Percentiles rank a stretch among this genome's conserved stretches.
These are phyloP conservation scores for Ustilago cynodontis DNA, from an alignment of 1,284 basidiomycete species.

Conservation along the genomic window DNA sequence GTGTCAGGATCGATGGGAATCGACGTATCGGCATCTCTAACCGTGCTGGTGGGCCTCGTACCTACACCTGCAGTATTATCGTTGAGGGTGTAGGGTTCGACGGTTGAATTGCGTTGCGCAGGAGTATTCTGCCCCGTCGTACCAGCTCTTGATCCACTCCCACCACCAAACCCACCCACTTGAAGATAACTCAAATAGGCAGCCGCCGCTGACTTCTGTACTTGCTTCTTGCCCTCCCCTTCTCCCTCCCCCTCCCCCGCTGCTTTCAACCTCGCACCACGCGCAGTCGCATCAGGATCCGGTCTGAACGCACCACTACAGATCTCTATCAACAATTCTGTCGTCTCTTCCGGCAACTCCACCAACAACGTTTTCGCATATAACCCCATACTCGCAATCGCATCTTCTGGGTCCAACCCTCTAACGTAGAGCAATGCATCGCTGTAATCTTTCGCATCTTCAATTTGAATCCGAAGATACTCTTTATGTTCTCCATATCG, in stretches of 20 bases:
- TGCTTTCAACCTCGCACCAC: constrained; percentile 1
- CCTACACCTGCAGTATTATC: constrained; percentile 3
- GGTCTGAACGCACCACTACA: constrained; percentile 77
- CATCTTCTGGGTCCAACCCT: constrained; percentile 79
- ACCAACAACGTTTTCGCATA: constrained; percentile 76
- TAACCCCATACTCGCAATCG: constrained; percentile 62
- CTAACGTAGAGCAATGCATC: constrained; percentile 87
- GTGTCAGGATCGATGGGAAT: constrained; percentile 16
- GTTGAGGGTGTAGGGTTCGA: constrained; percentile 34
- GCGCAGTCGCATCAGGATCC: constrained; percentile 14
- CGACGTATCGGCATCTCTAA: constrained; percentile 13
- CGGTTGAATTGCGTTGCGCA: constrained; percentile 35
- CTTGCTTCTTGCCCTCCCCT: constrained; percentile 18
- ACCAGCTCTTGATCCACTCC: constrained; percentile 11
- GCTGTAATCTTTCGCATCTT: constrained; percentile 84
- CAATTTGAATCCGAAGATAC: constrained; percentile 92
- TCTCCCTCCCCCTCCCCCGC: constrained; percentile 4
- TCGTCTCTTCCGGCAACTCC: constrained; percentile 86
- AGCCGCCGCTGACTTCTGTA: constrained; percentile 35
- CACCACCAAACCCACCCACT: constrained; percentile 47
- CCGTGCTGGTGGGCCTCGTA: constrained; percentile 26
- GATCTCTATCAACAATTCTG: constrained; percentile 88
- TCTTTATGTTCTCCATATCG: constrained; percentile 92
- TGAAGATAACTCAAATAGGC: constrained; percentile 56
- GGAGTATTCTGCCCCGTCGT: constrained; percentile 18